Conservation (phyloP, 192 early-diverging fungal genomes). For the Umbelopsis vinacea region DNA sequence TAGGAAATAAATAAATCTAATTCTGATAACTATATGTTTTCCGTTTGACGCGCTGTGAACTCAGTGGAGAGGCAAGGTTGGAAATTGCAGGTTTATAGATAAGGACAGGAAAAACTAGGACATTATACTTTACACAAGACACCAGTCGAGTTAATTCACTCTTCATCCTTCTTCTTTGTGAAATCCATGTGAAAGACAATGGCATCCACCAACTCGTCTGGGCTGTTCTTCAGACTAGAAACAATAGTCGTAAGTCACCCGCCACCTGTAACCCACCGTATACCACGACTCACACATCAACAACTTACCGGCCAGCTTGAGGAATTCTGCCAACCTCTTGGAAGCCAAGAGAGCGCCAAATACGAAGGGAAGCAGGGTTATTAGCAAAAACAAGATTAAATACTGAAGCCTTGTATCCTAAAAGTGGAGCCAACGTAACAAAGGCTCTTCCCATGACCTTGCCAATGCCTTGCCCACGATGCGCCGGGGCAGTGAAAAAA, state of each 20-base stretch:
- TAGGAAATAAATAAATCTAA: too few species aligned
- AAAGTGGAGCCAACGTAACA: slow-evolving; percentile 58
- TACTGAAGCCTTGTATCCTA: slow-evolving; percentile 75
- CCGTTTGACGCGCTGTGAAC: too few species aligned
- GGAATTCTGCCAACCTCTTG: slow-evolving; percentile 69
- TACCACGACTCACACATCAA: neutral
- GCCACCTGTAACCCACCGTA: neutral
- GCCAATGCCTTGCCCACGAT: slow-evolving; percentile 63
- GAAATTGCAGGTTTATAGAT: too few species aligned
- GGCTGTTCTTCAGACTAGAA: slow-evolving; percentile 37
- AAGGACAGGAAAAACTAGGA: too few species aligned
- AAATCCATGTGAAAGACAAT: slow-evolving; percentile 83
- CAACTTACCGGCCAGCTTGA: slow-evolving; percentile 59
- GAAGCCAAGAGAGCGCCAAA: slow-evolving; percentile 73
- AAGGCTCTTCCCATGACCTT: slow-evolving; percentile 66
- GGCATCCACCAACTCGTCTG: slow-evolving; percentile 67
- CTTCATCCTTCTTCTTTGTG: slow-evolving; percentile 23
- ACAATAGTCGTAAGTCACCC: neutral
- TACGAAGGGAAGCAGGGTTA: slow-evolving; percentile 63
- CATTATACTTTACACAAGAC: too few species aligned
- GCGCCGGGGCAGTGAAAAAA: slow-evolving; percentile 58
- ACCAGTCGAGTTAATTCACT: neutral
- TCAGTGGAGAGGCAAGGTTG: too few species aligned
- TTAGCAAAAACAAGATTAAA: slow-evolving; percentile 83
- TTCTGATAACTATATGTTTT: too few species aligned